Evolutionary conservation across 495 filamentous ascomycete species (phyloP), one percentile per base, ranked within the genome.

Genomic region (Neurospora hispaniola): DNA sequence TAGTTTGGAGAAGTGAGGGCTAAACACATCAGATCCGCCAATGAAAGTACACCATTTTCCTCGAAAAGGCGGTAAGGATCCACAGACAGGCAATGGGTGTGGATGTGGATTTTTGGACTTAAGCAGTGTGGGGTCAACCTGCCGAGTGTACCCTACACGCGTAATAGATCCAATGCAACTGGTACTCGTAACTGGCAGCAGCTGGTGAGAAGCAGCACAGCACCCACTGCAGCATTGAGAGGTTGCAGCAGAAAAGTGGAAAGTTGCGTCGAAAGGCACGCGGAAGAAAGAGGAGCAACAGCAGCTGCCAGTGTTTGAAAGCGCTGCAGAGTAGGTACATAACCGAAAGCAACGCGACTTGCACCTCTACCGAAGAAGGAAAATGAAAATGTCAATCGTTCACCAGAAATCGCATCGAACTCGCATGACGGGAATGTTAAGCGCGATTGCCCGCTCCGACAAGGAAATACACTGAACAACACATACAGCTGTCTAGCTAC

Each of bases 61-160:
- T 73, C 73, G 76, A 79, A 79, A 78, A 76, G 74, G 78, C 78
- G 78, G 79, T 79, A 80, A 76, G 77, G 68, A 75, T 74, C 76
- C 76, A 72, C 16, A 42, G 18, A 66, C 27, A 7, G 54, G 54
- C 54, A 66, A 66, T 66, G n/a, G n/a, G n/a, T n/a, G 3, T 38
- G 35, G 35, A 66, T 66, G 54, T 66, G 27, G 54, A 66, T 35
- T 66, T 5, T 23, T 66, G 54, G 7, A 35, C 54, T 18, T 35
- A 14, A 38, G 54, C 42, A 69, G 31, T 76, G 73, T 73, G 71
- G 69, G 35, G 74, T 70, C 46, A 38, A 31, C 27, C 27, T 31
- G 27, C 2, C 27, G 27, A 31, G 27, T 31, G 27, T 31, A 31
- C 27, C 27, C 27, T 31, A 31, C 27, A 31, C 27, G 27, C 27